phyloP scores from a whole-genome alignment of 192 early-diverging fungal genomes.

The Allomyces javanicus region DNA sequence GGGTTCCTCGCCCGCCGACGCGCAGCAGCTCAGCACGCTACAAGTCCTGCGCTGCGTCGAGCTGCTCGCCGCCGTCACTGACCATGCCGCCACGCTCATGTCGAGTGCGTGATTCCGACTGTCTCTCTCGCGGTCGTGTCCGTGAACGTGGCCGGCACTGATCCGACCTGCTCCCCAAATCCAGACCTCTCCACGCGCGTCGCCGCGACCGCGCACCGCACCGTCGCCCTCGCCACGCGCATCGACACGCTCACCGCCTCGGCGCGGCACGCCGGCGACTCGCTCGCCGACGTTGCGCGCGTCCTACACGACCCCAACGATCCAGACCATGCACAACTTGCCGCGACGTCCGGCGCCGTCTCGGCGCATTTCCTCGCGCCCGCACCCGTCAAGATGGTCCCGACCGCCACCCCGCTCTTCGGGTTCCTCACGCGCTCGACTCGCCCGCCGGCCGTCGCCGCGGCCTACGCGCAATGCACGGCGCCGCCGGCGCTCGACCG shows the following conservation, averaged over 20 bases:
- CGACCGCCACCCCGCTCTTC: background rate
- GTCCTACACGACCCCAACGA: background rate
- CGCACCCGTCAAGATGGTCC: background rate
- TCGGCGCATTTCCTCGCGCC: background rate
- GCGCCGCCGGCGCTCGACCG: background rate
- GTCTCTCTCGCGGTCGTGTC: background rate
- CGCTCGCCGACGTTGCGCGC: background rate
- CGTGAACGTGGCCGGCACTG: background rate
- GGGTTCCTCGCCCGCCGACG: too few species aligned
- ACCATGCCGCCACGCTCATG: background rate
- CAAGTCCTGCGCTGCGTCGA: background rate
- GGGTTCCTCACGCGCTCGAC: background rate
- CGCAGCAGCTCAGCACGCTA: background rate
- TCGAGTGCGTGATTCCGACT: background rate
- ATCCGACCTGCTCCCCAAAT: background rate
- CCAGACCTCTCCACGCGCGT: background rate
- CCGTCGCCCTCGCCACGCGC: background rate
- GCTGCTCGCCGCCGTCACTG: background rate
- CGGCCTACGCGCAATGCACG: background rate
- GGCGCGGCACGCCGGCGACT: background rate
- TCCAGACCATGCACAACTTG: background rate
- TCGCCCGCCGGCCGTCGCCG: background rate
- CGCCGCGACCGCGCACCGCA: background rate
- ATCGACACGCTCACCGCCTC: background rate
- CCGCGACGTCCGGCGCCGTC: background rate